Base-by-base conservation (phyloP, 768 basidiomycete genomes). In the Dentipellis fragilis region DNA sequence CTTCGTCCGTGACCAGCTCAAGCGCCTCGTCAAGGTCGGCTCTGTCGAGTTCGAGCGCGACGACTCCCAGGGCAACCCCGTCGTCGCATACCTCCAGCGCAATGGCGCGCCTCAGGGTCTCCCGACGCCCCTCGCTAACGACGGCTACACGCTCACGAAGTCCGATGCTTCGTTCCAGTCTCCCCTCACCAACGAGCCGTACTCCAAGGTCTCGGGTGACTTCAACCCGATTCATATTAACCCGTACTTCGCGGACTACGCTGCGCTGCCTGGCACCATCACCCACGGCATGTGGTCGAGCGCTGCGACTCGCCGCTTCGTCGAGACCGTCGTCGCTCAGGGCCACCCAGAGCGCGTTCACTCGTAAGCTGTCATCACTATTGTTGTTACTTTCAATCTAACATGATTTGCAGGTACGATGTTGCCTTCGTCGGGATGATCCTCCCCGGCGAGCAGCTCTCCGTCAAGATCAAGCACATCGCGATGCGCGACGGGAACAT, bases 181-280 rank as follows among this genome's bases (percentile, higher is more conserved):
- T 3, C 95, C 95, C 22, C 73, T 89, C 47, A 91, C 90, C 49
- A 99, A 99, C 66, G 90, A 95, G 70, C 88, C 93, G 2, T 99
- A 98, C 72, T 97, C 94, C 4, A 83, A 85, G 69, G 80, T 94
- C 49, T 99, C 96, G 0, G 94, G 95, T 47, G 95, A 99, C 71
- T 98, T 92, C 78, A 98, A 99, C 70, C 96, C 96, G 29, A 99
- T 99, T 63, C 96, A 99, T 68, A 77, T 96, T 69, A 97, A 99
- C 71, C 95, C 96, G 0, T 98, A 98, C 77, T 97, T 99, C 75
- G 83, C 96, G 21, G 87, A 93, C 67, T 91, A 87, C 59, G 94
- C 95, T 2, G 81, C 85, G 5, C 83, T 99, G 12, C 94, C 95
- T 22, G 87, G 89, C 12, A 99, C 96, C 10, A 98, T 99, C 66